Conservation (phyloP, 305 asterid species). For the Solanum chacoense region DNA sequence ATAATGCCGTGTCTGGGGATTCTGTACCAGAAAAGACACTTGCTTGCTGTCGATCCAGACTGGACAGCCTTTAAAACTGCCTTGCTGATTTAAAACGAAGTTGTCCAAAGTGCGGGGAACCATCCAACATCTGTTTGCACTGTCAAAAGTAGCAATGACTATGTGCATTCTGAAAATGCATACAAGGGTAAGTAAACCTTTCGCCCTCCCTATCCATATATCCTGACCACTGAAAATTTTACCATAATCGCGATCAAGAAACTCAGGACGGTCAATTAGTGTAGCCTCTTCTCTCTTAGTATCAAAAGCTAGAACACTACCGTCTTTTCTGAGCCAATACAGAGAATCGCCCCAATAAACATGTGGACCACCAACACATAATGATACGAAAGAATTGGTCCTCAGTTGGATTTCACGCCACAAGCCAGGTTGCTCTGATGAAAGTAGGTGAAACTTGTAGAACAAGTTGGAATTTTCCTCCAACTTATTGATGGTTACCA, state of each 20-base stretch:
- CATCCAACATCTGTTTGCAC: background rate
- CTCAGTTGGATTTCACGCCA: background rate
- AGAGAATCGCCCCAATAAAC: background rate
- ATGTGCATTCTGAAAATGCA: background rate
- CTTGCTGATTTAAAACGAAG: background rate
- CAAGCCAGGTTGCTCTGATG: background rate
- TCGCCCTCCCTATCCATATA: background rate
- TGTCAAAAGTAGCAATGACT: background rate
- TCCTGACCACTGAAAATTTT: background rate
- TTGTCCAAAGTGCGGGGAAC: background rate
- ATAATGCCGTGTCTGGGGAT: background rate
- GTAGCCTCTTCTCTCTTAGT: background rate
- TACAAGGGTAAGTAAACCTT: background rate
- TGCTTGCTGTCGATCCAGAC: background rate
- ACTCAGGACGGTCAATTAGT: background rate
- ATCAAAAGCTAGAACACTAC: background rate
- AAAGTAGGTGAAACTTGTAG: background rate
- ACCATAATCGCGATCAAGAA: background rate
- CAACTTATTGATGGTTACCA: background rate
- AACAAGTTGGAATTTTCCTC: background rate
- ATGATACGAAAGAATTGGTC: background rate
- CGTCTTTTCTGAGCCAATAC: background rate
- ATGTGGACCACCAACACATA: background rate
- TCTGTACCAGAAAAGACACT: background rate
- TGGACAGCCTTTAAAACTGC: background rate